Base-by-base conservation (phyloP, 768 basidiomycete genomes). In the Mycena amicta region DNA sequence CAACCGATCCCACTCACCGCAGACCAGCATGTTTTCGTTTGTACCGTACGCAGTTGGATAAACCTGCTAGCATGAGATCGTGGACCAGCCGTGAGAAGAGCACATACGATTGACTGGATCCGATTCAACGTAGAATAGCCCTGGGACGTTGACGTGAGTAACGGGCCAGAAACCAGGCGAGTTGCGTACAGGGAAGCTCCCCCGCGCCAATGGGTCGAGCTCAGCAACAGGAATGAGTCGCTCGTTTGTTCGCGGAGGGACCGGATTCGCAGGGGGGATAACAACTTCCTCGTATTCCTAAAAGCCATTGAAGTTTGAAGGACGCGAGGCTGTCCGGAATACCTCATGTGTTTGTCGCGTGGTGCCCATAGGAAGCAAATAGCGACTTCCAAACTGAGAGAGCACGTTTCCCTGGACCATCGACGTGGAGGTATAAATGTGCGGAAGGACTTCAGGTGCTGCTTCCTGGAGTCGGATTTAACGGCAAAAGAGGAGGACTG, bases 11-110 rank as follows among this genome's bases (percentile, higher is more conserved):
- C 29, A 73, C 82, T 60, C 67, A 92, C 92, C 93, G 68, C 93
- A 95, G 33, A 99, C 82, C 25, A 99, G 85, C 77, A 99, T 83
- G 69, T 99, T 99, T 74, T 98, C 97, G 64, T 97, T 98, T 1
- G 93, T 89, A n/a, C 83, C 78, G 72, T 96, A 98, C 1, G 95
- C 97, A 2, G 92, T 92, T 0, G 90, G 88, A 74, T 89, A 98
- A 20, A 64, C 62, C 62, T 63, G 40, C 5, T 12, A 2, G 8
- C 33, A 45, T 57, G 15, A 52, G 31, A 26, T 52, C 23, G 3
- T 13, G 5, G 5, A 20, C 23, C 2, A n/a, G 15, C 1, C 16
- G 3, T 11, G 53, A 26, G 5, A 5, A 15, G 27, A n/a, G 29
- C 29, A 50, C 50, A 23, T n/a, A 98, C 88, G 59, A 98, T 93